Percentiles rank a stretch among this genome's conserved stretches.
phyloP scores from a whole-genome alignment of 75 land plant species.

The Chamaecyparis obtusa region DNA sequence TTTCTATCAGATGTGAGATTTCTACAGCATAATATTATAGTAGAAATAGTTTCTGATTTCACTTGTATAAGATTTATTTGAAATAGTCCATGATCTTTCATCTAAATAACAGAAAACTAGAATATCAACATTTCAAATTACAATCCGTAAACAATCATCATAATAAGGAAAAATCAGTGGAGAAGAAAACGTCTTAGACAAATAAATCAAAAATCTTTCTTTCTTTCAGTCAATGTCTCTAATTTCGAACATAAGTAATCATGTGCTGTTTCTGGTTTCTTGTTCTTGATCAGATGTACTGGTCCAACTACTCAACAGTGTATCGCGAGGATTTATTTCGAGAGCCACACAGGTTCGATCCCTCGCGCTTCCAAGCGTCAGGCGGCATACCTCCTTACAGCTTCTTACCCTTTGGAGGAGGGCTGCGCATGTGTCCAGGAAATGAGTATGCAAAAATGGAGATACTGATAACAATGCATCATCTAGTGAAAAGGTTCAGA shows the following conservation, averaged over 20 bases:
- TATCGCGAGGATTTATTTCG: constrained; percentile 33
- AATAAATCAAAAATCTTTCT: too few relatives aligned
- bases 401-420: constrained; percentile 68
- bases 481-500: constrained; percentile 41
- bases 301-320: constrained; percentile 41
- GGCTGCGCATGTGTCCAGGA: constrained; percentile 63
- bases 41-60: too few relatives aligned
- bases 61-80: too few relatives aligned
- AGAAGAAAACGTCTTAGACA: too few relatives aligned
- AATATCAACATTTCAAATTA: too few relatives aligned
- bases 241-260: background rate
- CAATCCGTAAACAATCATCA: too few relatives aligned
- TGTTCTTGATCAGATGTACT: constrained; percentile 27
- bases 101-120: too few relatives aligned
- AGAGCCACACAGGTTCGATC: constrained; percentile 58
- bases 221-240: too few relatives aligned
- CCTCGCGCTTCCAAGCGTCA: constrained; percentile 45
- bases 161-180: too few relatives aligned
- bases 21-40: too few relatives aligned
- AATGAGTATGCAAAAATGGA: constrained; percentile 65
- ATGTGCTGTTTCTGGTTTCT: background rate
- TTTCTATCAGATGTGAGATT: too few relatives aligned
- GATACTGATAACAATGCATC: constrained; percentile 41
- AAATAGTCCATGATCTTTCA: too few relatives aligned
- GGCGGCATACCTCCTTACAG: constrained; percentile 33